phyloP scores from a whole-genome alignment of 805 yeast genomes.

The Clavispora fructus region DNA sequence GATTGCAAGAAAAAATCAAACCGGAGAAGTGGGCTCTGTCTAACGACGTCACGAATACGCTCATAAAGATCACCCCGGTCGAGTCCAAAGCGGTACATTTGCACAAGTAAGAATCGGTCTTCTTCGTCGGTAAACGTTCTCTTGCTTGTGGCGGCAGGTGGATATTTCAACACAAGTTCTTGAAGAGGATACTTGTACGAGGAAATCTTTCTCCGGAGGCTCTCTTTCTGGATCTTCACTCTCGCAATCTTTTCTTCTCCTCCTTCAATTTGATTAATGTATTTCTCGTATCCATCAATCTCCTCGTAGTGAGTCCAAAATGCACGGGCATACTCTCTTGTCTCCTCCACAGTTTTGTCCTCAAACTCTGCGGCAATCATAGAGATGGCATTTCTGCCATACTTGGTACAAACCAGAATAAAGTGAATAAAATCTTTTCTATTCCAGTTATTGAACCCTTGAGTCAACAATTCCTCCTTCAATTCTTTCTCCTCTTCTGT shows the following conservation, averaged over 20 bases:
- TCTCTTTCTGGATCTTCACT: constrained; percentile 66
- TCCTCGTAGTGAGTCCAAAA: constrained; percentile 79
- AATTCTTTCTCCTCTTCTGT: constrained; percentile 74
- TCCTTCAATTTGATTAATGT: constrained; percentile 70
- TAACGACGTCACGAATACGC: constrained; percentile 65
- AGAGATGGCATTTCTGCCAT: constrained; percentile 71
- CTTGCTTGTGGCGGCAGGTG: constrained; percentile 64
- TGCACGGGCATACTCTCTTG: constrained; percentile 65
- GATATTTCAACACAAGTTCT: constrained; percentile 65
- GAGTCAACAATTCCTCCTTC: constrained; percentile 50
- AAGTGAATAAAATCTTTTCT: constrained; percentile 85
- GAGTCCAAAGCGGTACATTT: constrained; percentile 73
- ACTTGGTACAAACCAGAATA: constrained; percentile 64
- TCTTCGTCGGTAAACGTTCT: constrained; percentile 77
- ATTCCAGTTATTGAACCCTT: constrained; percentile 81
- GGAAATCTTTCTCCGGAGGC: constrained; percentile 69
- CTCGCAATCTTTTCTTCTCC: constrained; percentile 82
- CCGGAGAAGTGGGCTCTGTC: constrained; percentile 71
- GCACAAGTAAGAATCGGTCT: constrained; percentile 80
- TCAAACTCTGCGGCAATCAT: constrained; percentile 76
- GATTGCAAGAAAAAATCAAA: constrained; percentile 85
- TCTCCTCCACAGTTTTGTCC: constrained; percentile 76
- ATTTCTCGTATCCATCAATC: constrained; percentile 86
- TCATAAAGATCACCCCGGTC: constrained; percentile 79
- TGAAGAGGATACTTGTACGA: constrained; percentile 71